Conservation (phyloP, 768 basidiomycete species). For the Trametes elegans region DNA sequence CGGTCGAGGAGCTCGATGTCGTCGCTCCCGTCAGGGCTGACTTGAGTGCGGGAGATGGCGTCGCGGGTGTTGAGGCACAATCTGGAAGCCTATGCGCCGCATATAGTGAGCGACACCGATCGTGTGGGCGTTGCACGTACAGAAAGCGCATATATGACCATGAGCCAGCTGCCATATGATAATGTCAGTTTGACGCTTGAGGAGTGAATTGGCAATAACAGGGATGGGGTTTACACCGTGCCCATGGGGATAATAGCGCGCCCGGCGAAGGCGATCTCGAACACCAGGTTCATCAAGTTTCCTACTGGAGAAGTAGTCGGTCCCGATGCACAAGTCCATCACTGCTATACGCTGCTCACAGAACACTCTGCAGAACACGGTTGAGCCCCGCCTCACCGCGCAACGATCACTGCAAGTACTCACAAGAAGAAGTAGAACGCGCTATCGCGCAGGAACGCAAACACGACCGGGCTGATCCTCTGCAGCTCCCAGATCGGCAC, state of each 20-base stretch:
- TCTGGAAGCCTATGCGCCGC: background rate
- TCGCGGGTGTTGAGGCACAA: constrained; percentile 10
- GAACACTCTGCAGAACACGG: background rate
- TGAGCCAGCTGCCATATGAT: background rate
- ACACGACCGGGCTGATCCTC: constrained; percentile 9
- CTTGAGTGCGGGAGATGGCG: background rate
- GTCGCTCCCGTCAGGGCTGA: background rate
- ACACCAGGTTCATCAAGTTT: constrained; percentile 3
- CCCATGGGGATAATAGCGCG: background rate
- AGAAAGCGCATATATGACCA: constrained; percentile 5
- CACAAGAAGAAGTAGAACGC: constrained; percentile 13
- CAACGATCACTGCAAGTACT: background rate
- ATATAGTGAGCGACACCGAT: too few species aligned
- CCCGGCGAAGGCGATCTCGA: background rate
- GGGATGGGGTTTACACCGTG: background rate
- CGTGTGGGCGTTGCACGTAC: background rate
- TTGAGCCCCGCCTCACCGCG: background rate
- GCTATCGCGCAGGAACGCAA: constrained; percentile 10
- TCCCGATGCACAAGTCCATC: too few species aligned
- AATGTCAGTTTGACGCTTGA: too few species aligned
- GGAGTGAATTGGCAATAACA: background rate
- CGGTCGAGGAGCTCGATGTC: constrained; percentile 3
- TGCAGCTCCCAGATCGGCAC: constrained; percentile 3
- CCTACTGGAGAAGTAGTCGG: background rate
- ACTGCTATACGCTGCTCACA: background rate